These are phyloP conservation scores for Suillus luteus DNA, from an alignment of 768 basidiomycete species.

Conservation along the genomic window DNA sequence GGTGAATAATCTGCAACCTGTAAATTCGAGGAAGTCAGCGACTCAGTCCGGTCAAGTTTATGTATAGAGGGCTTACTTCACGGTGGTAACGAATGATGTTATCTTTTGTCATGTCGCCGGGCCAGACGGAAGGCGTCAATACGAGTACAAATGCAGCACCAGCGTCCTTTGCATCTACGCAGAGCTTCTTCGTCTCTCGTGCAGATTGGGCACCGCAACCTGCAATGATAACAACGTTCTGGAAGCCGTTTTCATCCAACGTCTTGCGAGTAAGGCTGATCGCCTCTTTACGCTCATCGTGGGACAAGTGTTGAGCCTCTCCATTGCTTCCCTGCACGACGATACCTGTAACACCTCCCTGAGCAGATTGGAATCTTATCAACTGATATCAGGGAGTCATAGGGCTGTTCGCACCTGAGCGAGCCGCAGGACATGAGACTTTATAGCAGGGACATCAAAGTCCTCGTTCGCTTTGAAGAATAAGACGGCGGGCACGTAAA, in stretches of 20 bases:
- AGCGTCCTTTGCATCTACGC: slow-evolving; percentile 72
- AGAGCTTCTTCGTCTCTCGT: slow-evolving; percentile 70
- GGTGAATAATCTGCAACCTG: slow-evolving; percentile 71
- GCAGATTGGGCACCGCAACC: slow-evolving; percentile 85
- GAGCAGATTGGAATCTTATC: slow-evolving; percentile 10
- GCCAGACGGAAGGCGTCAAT: slow-evolving; percentile 73
- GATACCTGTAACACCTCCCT: slow-evolving; percentile 76
- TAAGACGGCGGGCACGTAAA: slow-evolving; percentile 79
- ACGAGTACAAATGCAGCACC: slow-evolving; percentile 84
- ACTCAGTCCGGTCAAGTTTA: not conserved
- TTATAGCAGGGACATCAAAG: slow-evolving; percentile 65
- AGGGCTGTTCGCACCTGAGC: slow-evolving; percentile 52
- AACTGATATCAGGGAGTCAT: not conserved
- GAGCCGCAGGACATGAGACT: slow-evolving; percentile 70
- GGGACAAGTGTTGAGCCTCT: slow-evolving; percentile 75
- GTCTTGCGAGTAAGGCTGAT: slow-evolving; percentile 70
- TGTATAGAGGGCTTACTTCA: slow-evolving; percentile 41
- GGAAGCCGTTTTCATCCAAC: slow-evolving; percentile 71
- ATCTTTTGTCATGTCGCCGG: slow-evolving; percentile 60
- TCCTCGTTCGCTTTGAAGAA: slow-evolving; percentile 72
- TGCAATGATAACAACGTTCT: slow-evolving; percentile 69
- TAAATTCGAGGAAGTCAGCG: slow-evolving; percentile 10
- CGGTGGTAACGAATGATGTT: slow-evolving; percentile 68
- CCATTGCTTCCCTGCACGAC: slow-evolving; percentile 76
- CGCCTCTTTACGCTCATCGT: slow-evolving; percentile 64